Evolutionary conservation across 2,329 filamentous ascomycete species (phyloP), one percentile per base, ranked within the genome.

Genomic region (Claviceps sp.): DNA sequence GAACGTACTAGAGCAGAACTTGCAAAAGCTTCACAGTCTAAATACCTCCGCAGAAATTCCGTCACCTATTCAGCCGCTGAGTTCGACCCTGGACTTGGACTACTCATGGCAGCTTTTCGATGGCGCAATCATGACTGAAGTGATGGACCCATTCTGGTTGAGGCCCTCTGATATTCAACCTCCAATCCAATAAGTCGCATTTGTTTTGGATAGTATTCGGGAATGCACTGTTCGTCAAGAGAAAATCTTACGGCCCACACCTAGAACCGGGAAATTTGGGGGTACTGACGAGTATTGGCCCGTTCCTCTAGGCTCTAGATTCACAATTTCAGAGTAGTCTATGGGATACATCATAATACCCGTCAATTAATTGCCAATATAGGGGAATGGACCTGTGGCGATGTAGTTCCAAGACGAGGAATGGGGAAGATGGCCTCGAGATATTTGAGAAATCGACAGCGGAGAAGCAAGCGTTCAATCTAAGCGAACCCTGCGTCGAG

Each of bases 1-100:
- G 4, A 16, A 24, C 11, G 18, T 51, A 13, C 55, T 66, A 1
- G 62, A 65, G 42, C 55, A 59, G 37, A 61, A 60, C 47, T 54
- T 65, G 1, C 56, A 60, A 22, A 56, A 56, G 0, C 50, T 65
- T 2, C 57, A 60, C 11, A 61, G 58, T 0, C 62, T 63, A 8
- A 50, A 18, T 38, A 22, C 52, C 5, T 42, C 51, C 13, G 36
- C 48, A 13, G 48, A 20, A 16, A 26, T n/a, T 1, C 48, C 45
- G 9, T 40, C 30, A 2, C 57, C 54, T 4, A 54, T 57, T 2
- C 53, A 52, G 8, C 54, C 54, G 2, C 54, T 49, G 3, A 49
- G 54, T 14, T 51, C 53, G n/a, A 51, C 20, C 36, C 38, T 51
- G 16, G 47, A 44, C 30, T 37, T 58, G 34, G 57, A 58, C 41